Evolutionary conservation across 1,139 yeast genomes (phyloP).

Genomic region (Nadsonia commutata): DNA sequence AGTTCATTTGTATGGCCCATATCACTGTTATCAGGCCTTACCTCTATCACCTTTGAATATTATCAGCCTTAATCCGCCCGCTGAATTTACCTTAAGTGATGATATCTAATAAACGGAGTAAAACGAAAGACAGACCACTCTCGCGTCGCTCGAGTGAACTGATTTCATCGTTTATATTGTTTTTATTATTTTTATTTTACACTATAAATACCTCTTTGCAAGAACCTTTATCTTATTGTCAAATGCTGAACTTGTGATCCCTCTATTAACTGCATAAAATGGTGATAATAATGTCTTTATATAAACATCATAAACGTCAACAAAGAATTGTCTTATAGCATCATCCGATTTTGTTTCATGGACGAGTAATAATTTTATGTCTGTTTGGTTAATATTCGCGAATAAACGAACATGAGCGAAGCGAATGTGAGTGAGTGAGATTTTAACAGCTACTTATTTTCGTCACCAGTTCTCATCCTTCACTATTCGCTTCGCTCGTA

Average conservation of each 20-base stretch:
- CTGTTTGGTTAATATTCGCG: too few relatives aligned
- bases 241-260: slow-evolving; percentile 60
- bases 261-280: slow-evolving; percentile 63
- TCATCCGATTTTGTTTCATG: slow-evolving; percentile 59
- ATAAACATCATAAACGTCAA: slow-evolving; percentile 75
- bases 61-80: background rate
- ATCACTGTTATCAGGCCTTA: too few relatives aligned
- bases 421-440: too few relatives aligned
- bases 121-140: background rate
- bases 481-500: background rate
- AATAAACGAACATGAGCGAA: too few relatives aligned
- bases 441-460: too few relatives aligned
- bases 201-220: slow-evolving; percentile 61
- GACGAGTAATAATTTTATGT: slow-evolving; percentile 64
- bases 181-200: background rate
- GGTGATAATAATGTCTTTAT: slow-evolving; percentile 80
- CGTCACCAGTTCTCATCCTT: too few relatives aligned
- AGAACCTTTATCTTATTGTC: slow-evolving; percentile 58
- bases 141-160: too few relatives aligned
- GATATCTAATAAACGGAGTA: background rate
- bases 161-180: background rate
- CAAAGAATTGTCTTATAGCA: slow-evolving; percentile 66
- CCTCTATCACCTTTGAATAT: too few relatives aligned
- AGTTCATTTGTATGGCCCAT: too few relatives aligned
- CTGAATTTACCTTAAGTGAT: background rate